Evolutionary conservation across 179 eudicot species (phyloP), one percentile per base, ranked within the genome.

Genomic region (Corrigiola litoralis): DNA sequence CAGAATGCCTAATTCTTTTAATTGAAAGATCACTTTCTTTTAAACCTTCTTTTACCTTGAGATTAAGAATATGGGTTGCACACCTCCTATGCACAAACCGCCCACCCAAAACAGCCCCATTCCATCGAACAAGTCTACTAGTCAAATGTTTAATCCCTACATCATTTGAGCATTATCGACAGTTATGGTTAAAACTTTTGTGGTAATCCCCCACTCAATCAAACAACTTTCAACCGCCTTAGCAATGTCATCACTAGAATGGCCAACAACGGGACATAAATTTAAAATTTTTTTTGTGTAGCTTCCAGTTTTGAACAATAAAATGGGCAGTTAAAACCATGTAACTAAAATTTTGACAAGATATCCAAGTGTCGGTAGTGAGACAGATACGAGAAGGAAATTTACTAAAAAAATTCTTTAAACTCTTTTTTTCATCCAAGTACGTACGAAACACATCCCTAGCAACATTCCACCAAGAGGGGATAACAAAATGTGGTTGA

Each of bases 201-300:
- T 48, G 32, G 37, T 41, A 28, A 60, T 60, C 3, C 65, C 65
- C 27, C 52, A 44, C 52, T 61, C 52, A 61, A 61, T 48, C 9
- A 59, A 16, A 16, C 36, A 59, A 12, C 25, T 41, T 23, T 59
- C 64, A 25, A 59, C 18, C 1, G 5, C 47, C 10, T 44, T 61
- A 42, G 52, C 52, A 61, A 44, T 61, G 7, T 0, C 31, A 8
- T 61, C 65, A 61, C 52, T 25, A 4, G 40, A 41, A 29, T 61
- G 52, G 29, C 52, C 37, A 61, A 20, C 48, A 16, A 61, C n/a
- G 2, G 21, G 52, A 42, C 65, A 61, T 9, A 61, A 61, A 10
- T 44, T 42, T 42, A 28, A 5, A 27, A 37, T 45, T 45, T 61
- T 61, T 61, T 61, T 5, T 61, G 29, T 12, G 48, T 42, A 41